Evolutionary conservation across 192 early-diverging fungal genomes (phyloP).

Genomic region (Backusella westeae): DNA sequence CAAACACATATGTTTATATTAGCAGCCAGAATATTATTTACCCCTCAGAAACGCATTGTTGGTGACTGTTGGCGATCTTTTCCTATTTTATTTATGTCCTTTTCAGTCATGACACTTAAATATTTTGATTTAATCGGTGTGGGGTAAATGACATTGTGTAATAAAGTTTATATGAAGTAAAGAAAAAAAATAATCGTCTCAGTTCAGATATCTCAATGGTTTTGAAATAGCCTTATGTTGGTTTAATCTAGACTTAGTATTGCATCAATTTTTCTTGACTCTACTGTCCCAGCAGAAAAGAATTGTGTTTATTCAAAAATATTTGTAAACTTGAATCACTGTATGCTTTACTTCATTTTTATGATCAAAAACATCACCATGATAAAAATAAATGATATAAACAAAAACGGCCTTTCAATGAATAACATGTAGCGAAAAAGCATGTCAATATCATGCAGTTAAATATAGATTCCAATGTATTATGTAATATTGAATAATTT

Average conservation of each 20-base stretch:
- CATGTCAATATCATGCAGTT: not conserved
- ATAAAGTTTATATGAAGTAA: slow-evolving; percentile 14
- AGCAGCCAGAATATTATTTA: slow-evolving; percentile 7
- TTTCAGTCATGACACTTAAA: slow-evolving; percentile 12
- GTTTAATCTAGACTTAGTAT: slow-evolving; percentile 2
- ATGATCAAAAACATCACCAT: not conserved
- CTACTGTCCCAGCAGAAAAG: not conserved
- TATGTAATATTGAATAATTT: not conserved
- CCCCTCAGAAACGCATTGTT: not conserved
- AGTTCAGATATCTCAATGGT: slow-evolving; percentile 7
- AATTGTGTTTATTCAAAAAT: not conserved
- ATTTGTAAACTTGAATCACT: not conserved
- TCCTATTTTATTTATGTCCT: slow-evolving; percentile 9
- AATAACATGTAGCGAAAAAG: not conserved
- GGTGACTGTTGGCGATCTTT: slow-evolving; percentile 5
- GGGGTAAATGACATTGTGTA: slow-evolving; percentile 15
- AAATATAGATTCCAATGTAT: not conserved
- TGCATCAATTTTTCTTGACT: slow-evolving; percentile 3
- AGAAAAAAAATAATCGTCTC: slow-evolving; percentile 9
- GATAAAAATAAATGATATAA: not conserved
- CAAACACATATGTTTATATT: slow-evolving; percentile 4
- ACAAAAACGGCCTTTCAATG: not conserved
- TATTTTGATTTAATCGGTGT: slow-evolving; percentile 7
- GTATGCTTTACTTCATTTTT: not conserved
- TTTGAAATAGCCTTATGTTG: slow-evolving; percentile 9